Percentiles rank a stretch among this genome's conserved stretches.
phyloP scores from a whole-genome alignment of 306 rosid species.

The Dryas drummondii region DNA sequence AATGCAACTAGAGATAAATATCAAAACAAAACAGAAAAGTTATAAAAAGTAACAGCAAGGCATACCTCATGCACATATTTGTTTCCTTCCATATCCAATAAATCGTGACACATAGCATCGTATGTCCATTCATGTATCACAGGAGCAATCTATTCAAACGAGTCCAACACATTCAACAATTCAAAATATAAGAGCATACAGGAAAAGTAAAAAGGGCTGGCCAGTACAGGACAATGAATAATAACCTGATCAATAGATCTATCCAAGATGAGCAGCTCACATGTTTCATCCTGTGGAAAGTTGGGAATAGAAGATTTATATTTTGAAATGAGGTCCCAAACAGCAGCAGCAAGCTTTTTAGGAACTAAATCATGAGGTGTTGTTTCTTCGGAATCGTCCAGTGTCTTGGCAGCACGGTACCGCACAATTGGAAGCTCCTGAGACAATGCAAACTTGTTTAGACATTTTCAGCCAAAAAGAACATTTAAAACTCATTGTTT shows the following conservation, averaged over 20 bases:
- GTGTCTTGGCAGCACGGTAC: constrained; percentile 58
- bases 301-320: constrained; percentile 74
- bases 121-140: constrained; percentile 98
- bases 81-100: constrained; percentile 82
- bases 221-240: constrained; percentile 22
- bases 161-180: constrained; percentile 23
- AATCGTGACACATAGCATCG: constrained; percentile 93
- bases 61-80: constrained; percentile 76
- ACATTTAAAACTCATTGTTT: not conserved
- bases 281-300: constrained; percentile 83
- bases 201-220: constrained; percentile 10
- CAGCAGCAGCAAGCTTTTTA: constrained; percentile 67
- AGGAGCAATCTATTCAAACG: constrained; percentile 75
- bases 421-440: constrained; percentile 81
- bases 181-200: constrained; percentile 21
- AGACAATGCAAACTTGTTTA: constrained; percentile 23
- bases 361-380: constrained; percentile 57
- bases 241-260: constrained; percentile 90
- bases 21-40: not conserved
- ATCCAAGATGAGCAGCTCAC: constrained; percentile 86
- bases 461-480: not conserved
- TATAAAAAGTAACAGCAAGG: constrained; percentile 21
- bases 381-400: constrained; percentile 41
- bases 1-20: not conserved
- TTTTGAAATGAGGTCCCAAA: constrained; percentile 68